These are phyloP conservation scores for Colletotrichum tofieldiae DNA, from an alignment of 2,329 filamentous ascomycete genomes.

Conservation along the genomic window DNA sequence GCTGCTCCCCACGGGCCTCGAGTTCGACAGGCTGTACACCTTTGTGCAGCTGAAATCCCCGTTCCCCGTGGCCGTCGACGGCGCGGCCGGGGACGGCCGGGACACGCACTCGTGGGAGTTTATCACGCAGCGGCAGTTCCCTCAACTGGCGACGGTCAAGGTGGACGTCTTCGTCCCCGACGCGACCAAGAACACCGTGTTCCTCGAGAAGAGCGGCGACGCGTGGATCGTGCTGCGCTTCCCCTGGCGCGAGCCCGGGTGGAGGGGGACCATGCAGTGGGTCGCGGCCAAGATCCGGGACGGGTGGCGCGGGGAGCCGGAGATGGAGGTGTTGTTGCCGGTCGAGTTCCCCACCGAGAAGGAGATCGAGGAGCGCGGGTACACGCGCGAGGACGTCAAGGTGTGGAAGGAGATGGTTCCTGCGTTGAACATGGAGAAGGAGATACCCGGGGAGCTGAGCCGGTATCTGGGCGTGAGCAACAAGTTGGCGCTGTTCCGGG, in stretches of 20 bases:
- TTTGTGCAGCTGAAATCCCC: slow-evolving; percentile 78
- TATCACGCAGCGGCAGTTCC: slow-evolving; percentile 79
- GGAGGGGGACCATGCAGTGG: slow-evolving; percentile 62
- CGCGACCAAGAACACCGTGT: slow-evolving; percentile 64
- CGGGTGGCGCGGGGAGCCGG: slow-evolving; percentile 66
- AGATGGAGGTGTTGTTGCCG: slow-evolving; percentile 78
- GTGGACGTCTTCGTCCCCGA: slow-evolving; percentile 81
- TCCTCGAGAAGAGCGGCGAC: slow-evolving; percentile 62
- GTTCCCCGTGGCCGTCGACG: slow-evolving; percentile 59
- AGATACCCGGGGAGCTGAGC: slow-evolving; percentile 74
- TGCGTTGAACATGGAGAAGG: slow-evolving; percentile 71
- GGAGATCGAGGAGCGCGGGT: slow-evolving; percentile 72
- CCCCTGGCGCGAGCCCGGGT: slow-evolving; percentile 69
- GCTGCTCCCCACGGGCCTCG: slow-evolving; percentile 78
- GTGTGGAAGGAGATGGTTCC: slow-evolving; percentile 74
- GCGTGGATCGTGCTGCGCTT: slow-evolving; percentile 79
- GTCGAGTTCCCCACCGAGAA: slow-evolving; percentile 71
- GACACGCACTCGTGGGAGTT: slow-evolving; percentile 75
- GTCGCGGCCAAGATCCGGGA: slow-evolving; percentile 66
- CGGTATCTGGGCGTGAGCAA: slow-evolving; percentile 78
- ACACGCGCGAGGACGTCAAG: slow-evolving; percentile 72
- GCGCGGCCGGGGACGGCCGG: slow-evolving; percentile 54
- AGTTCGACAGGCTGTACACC: slow-evolving; percentile 86
- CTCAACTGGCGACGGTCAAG: slow-evolving; percentile 79
- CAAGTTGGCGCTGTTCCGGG: slow-evolving; percentile 77